Evolutionary conservation across 495 filamentous ascomycete species (phyloP).

Genomic region (Podospora anserina): DNA sequence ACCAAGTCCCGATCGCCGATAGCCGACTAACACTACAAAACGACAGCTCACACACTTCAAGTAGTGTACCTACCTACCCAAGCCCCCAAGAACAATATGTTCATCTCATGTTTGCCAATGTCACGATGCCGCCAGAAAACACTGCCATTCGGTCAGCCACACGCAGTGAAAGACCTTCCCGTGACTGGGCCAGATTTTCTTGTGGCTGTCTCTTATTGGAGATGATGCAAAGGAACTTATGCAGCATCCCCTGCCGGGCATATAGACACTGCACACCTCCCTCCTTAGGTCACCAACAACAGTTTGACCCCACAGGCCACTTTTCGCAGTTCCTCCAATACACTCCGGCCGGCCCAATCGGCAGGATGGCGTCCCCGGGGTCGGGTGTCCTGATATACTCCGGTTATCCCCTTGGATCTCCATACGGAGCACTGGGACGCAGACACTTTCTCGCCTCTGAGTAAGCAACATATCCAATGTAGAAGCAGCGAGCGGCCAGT

Average conservation of each 20-base stretch:
- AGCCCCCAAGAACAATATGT: background rate
- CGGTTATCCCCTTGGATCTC: background rate
- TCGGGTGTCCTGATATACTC: no score
- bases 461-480: background rate
- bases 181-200: constrained; percentile 16
- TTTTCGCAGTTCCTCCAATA: background rate
- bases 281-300: background rate
- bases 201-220: constrained; percentile 17
- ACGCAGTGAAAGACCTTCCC: constrained; percentile 24
- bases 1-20: constrained; percentile 8
- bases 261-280: background rate
- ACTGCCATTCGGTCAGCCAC: constrained; percentile 12
- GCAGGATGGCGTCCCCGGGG: no score
- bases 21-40: background rate
- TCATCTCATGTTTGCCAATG: background rate
- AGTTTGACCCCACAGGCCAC: background rate
- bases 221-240: constrained; percentile 2
- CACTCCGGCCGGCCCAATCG: background rate
- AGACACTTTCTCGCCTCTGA: constrained; percentile 20
- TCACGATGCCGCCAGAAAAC: background rate
- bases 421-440: constrained; percentile 23
- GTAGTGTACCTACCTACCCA: no score
- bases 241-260: constrained; percentile 16
- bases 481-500: no score
- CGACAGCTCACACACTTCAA: background rate